Base-by-base conservation (phyloP, 768 basidiomycete genomes). In the Lentinula detonsa region DNA sequence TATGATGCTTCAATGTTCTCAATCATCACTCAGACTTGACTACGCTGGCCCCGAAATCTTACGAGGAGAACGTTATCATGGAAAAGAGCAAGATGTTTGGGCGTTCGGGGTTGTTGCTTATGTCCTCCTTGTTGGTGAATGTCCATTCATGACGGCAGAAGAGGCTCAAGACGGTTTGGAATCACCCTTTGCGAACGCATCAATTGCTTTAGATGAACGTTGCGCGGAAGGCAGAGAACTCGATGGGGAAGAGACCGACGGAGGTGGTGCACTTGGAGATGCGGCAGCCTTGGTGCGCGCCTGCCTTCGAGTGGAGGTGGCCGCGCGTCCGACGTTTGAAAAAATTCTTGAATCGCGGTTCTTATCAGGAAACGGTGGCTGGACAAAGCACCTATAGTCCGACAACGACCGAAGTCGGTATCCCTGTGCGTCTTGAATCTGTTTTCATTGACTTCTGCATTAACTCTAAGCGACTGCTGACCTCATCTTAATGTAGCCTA, bases 1-100 rank as follows among this genome's bases (percentile, higher is more conserved):
- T 28, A 60, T 50, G 16, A 50, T 62, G 63, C 60, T 1, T 18
- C 46, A 43, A 56, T 57, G 43, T 50, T 16, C 23, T 37, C 5
- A 57, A 51, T 35, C 35, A 48, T 63, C 54, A 61, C 57, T 56
- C 63, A 93, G 92, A 16, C 76, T 94, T 66, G 94, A 96, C 72
- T 98, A 98, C 70, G 96, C 96, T 15, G 93, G 91, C 8, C 97
- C 96, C 42, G 96, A 99, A 73, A 98, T 99, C 60, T 75, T 99
- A 34, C 87, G 93, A 16, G 96, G 96, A 3, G 94, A 97, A 70
- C 84, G 91, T 54, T 99, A 99, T 72, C 83, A 90, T 64, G 97
- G 96, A 39, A 95, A 95, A 69, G 94, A 96, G 70, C 95, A 98
- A 73, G 96, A 99, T 66, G 91, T 98, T 2, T 99, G 96, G 95